Evolutionary conservation across 352 stramenopile genomes (phyloP), one percentile per base, ranked within the genome.

Genomic region (Pythium brachiatum): DNA sequence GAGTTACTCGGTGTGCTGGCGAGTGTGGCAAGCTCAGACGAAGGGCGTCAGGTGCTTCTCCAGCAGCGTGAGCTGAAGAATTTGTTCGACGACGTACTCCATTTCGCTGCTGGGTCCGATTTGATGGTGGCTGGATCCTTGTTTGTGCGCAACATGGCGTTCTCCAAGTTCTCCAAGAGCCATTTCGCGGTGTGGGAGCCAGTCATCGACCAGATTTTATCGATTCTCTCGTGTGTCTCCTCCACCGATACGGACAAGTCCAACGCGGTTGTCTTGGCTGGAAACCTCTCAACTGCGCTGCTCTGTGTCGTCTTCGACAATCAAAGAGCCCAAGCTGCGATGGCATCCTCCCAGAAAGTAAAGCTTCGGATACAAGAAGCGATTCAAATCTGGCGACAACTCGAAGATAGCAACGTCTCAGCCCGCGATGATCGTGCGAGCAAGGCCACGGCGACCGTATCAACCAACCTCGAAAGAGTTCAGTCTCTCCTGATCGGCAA

Each of bases 301-400:
- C 76, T 78, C 71, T 76, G 77, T 12, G 64, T 89, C 38, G 66
- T 88, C 23, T 85, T 77, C 32, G 82, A 91, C 69, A 87, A 88
- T 58, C 79, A 89, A 36, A 80, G 84, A 47, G 76, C 81, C 2
- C 69, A 78, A 12, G 70, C 82, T 1, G 48, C 81, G 27, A 29
- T 91, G 12, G 26, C 48, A n/a, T 38, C 34, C 7, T 62, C 61
- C 0, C 20, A 32, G 5, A 66, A 60, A 21, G 16, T 44, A 13
- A 12, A 53, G 13, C 6, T 54, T 34, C 50, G 52, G 1, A 12
- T 65, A 0, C 27, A 38, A 2, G 58, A 59, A 23, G 50, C 58
- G 7, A 48, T n/a, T 1, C 58, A 41, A 29, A 16, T 18, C 20
- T 66, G 60, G 52, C 18, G 27, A 50, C 51, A n/a, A 23, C 34